These are phyloP conservation scores for Prunella vulgaris DNA, from an alignment of 257 asterid genomes.

Conservation along the genomic window DNA sequence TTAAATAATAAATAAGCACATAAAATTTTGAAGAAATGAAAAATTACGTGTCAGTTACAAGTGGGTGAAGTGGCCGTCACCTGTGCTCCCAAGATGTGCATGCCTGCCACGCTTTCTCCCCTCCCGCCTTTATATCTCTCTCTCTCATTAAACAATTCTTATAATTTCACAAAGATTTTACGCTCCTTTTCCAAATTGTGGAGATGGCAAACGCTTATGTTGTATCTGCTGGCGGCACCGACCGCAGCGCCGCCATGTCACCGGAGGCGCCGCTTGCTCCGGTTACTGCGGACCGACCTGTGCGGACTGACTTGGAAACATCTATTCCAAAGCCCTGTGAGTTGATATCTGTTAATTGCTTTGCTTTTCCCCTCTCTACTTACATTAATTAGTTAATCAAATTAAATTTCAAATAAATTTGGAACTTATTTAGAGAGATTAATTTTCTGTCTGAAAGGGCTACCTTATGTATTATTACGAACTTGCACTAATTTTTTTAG, in stretches of 20 bases:
- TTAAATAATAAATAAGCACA: no score
- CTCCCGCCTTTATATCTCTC: neutral
- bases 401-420: no score
- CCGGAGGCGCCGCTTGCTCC: constrained; percentile 83
- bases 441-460: no score
- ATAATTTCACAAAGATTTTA: neutral
- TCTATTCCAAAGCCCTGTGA: constrained; percentile 81
- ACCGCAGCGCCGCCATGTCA: constrained; percentile 42
- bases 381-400: no score
- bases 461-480: no score
- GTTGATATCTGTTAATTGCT: no score
- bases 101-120: neutral
- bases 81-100: neutral
- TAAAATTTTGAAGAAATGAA: no score
- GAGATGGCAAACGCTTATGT: constrained; percentile 20
- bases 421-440: no score
- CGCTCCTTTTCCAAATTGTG: neutral
- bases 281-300: constrained; percentile 53
- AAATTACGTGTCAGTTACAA: neutral
- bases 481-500: no score
- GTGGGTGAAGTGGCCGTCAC: neutral
- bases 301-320: constrained; percentile 62
- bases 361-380: neutral
- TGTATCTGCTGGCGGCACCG: constrained; percentile 25
- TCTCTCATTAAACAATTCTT: neutral